These are phyloP conservation scores for Pichia insulana DNA, from an alignment of 805 yeast genomes.

Conservation along the genomic window DNA sequence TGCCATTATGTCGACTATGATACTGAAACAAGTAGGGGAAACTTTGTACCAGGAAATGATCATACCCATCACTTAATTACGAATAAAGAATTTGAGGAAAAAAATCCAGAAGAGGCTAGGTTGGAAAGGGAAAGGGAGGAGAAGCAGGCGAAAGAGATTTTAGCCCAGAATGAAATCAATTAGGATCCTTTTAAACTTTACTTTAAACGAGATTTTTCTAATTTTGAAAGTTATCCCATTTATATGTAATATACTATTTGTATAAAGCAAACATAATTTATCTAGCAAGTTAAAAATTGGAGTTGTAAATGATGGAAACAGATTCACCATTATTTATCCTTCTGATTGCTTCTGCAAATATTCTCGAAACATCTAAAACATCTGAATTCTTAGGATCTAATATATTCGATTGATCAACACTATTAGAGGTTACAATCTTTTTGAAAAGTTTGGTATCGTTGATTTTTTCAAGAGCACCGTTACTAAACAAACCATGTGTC, in stretches of 20 bases:
- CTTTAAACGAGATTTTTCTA: too few relatives aligned
- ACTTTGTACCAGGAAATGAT: slow-evolving; percentile 25
- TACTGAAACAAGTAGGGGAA: slow-evolving; percentile 12
- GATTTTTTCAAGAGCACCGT: slow-evolving; percentile 76
- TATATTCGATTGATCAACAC: slow-evolving; percentile 73
- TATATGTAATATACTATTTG: neutral
- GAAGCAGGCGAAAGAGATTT: slow-evolving; percentile 4
- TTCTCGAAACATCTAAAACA: slow-evolving; percentile 77
- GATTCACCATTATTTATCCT: slow-evolving; percentile 96
- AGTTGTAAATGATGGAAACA: slow-evolving; percentile 87
- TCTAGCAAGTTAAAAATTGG: slow-evolving; percentile 42
- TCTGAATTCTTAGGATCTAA: slow-evolving; percentile 44
- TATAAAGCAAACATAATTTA: neutral
- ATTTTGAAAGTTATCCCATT: too few relatives aligned
- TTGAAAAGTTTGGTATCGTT: slow-evolving; percentile 57
- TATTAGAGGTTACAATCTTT: slow-evolving; percentile 78
- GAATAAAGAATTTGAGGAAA: slow-evolving; percentile 46
- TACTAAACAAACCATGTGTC: slow-evolving; percentile 90
- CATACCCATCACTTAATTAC: slow-evolving; percentile 65
- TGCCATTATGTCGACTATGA: slow-evolving; percentile 35
- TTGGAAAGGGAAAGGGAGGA: slow-evolving; percentile 7
- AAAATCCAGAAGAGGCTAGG: slow-evolving; percentile 30
- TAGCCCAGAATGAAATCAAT: neutral
- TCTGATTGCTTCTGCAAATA: slow-evolving; percentile 91
- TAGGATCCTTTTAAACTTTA: neutral